A percentile compares a stretch with the other conserved stretches of the same genome.
Conservation (phyloP, 2,329 filamentous ascomycete species). For the Neonectria sp. region DNA sequence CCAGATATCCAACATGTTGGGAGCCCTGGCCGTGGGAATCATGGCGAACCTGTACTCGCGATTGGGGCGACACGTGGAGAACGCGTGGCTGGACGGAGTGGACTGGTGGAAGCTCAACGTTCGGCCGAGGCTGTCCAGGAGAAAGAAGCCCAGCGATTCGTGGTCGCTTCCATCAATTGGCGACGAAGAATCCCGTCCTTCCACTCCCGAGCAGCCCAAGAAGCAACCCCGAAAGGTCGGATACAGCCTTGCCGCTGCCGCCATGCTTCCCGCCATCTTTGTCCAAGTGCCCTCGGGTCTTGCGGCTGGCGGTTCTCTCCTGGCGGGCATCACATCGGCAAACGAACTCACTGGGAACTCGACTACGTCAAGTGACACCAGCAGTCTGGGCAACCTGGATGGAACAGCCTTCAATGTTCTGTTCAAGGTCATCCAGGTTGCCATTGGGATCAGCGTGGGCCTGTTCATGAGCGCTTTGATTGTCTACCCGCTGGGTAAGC, state of each 20-base stretch:
- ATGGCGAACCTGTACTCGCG: constrained; percentile 85
- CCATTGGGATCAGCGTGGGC: constrained; percentile 74
- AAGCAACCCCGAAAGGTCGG: constrained; percentile 65
- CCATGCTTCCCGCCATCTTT: constrained; percentile 90
- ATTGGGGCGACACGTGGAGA: constrained; percentile 71
- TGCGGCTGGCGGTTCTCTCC: constrained; percentile 71
- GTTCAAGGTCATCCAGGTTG: constrained; percentile 72
- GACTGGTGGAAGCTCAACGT: constrained; percentile 67
- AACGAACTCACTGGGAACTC: constrained; percentile 66
- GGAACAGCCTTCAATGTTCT: constrained; percentile 68
- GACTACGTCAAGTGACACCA: constrained; percentile 48
- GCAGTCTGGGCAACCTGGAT: constrained; percentile 53
- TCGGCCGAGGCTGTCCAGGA: constrained; percentile 51
- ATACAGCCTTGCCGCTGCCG: constrained; percentile 86
- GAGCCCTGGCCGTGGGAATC: constrained; percentile 82
- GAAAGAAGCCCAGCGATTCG: constrained; percentile 45
- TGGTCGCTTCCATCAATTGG: constrained; percentile 51
- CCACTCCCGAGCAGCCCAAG: constrained; percentile 38
- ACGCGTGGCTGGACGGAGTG: constrained; percentile 64
- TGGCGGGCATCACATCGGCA: constrained; percentile 71
- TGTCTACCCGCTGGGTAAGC: constrained; percentile 71
- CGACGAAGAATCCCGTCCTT: constrained; percentile 53
- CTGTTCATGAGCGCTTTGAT: constrained; percentile 70
- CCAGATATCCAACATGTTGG: constrained; percentile 84
- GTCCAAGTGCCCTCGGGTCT: constrained; percentile 75